A percentile compares a stretch with the other conserved stretches of the same genome.
Evolutionary conservation across 169 alveolate genomes (phyloP).

Genomic region (Eimeria necatrix): DNA sequence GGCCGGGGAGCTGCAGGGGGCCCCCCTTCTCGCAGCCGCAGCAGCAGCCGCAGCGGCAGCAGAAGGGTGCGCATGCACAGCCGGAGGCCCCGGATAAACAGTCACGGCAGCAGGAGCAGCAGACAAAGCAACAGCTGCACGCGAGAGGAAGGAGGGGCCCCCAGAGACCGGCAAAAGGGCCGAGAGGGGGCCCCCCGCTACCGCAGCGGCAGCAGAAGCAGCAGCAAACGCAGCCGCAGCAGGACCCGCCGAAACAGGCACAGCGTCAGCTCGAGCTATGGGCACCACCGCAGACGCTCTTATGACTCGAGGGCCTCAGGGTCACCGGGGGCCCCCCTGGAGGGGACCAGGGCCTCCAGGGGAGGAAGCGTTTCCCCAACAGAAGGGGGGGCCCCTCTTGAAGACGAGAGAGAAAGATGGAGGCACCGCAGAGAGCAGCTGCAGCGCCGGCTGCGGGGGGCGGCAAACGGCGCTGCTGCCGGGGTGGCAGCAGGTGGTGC

Average conservation of each 20-base stretch:
- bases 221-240: conserved; percentile 60
- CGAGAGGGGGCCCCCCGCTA: no score
- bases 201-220: conserved; percentile 55
- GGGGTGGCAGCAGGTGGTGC: not conserved
- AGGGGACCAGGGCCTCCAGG: not conserved
- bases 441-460: conserved; percentile 54
- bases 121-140: no score
- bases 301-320: not conserved
- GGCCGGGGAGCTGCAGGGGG: not conserved
- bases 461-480: not conserved
- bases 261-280: not conserved
- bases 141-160: no score
- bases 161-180: no score
- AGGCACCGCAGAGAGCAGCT: conserved; percentile 63
- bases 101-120: no score
- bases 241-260: not conserved
- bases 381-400: conserved; percentile 50
- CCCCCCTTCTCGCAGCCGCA: conserved; percentile 20
- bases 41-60: not conserved
- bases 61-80: no score
- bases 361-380: conserved; percentile 11
- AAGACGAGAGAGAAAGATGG: conserved; percentile 54
- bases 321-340: not conserved
- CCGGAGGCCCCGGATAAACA: no score
- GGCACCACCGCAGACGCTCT: not conserved